phyloP scores from a whole-genome alignment of 2,329 filamentous ascomycete genomes.

The Fusarium coicis region DNA sequence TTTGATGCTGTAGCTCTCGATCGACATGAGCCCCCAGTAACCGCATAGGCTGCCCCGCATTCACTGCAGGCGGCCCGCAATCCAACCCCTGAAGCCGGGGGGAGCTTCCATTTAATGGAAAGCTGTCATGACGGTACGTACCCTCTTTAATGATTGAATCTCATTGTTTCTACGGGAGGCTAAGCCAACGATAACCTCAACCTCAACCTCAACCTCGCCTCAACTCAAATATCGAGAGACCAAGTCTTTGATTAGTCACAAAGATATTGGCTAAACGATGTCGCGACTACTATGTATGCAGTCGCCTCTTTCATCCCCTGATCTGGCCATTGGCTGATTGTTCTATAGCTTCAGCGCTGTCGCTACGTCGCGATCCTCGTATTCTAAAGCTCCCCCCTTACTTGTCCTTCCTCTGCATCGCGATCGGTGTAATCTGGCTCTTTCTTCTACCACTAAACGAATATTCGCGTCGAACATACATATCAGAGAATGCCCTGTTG shows the following conservation, averaged over 20 bases:
- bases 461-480: conserved; percentile 93
- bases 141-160: conserved; percentile 17
- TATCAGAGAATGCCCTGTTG: conserved; percentile 95
- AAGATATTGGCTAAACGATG: conserved; percentile 51
- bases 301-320: neutral
- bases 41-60: conserved; percentile 34
- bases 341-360: conserved; percentile 66
- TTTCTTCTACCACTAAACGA: conserved; percentile 88
- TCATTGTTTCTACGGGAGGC: neutral
- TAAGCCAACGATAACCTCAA: conserved; percentile 17
- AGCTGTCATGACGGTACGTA: conserved; percentile 43
- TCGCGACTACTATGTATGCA: conserved; percentile 65
- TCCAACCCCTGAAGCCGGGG: conserved; percentile 18
- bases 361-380: conserved; percentile 82
- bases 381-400: conserved; percentile 87
- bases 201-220: neutral
- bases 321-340: conserved; percentile 3
- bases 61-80: conserved; percentile 18
- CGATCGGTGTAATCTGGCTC: conserved; percentile 89
- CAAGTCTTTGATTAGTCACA: conserved; percentile 20
- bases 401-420: conserved; percentile 84
- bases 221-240: conserved; percentile 20
- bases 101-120: conserved; percentile 11
- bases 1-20: neutral
- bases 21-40: conserved; percentile 19